phyloP scores from a whole-genome alignment of 1,284 basidiomycete species.

The Golubevia pallescens region DNA sequence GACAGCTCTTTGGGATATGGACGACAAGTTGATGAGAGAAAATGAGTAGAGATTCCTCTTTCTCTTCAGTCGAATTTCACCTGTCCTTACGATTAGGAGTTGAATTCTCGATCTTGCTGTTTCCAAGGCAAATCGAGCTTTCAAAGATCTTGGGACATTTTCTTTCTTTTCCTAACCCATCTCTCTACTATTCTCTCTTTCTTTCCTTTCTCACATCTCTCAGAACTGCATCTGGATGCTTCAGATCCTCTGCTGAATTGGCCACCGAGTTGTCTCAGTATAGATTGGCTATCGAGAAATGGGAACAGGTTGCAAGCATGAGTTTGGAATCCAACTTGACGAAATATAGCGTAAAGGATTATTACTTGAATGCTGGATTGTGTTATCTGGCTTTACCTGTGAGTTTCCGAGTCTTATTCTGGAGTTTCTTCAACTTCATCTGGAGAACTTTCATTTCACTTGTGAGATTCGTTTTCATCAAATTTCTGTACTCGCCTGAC shows the following conservation, averaged over 20 bases:
- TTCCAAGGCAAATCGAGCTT: too few relatives aligned
- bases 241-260: constrained; percentile 93
- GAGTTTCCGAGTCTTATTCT: constrained; percentile 64
- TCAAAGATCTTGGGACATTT: too few relatives aligned
- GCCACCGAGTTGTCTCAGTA: constrained; percentile 88
- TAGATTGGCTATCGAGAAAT: constrained; percentile 81
- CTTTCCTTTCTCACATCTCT: not conserved
- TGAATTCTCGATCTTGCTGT: too few relatives aligned
- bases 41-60: too few relatives aligned
- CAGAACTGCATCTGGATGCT: constrained; percentile 87
- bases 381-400: constrained; percentile 90
- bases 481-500: too few relatives aligned
- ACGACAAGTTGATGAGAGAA: too few relatives aligned
- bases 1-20: too few relatives aligned
- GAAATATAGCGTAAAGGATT: constrained; percentile 98
- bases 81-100: too few relatives aligned
- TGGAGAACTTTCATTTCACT: too few relatives aligned
- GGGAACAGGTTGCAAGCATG: constrained; percentile 87
- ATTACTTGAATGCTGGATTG: constrained; percentile 85
- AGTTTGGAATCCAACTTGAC: constrained; percentile 83
- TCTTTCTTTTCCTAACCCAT: not conserved
- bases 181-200: constrained; percentile 9
- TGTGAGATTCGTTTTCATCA: too few relatives aligned
- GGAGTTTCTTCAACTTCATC: too few relatives aligned
- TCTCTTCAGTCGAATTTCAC: too few relatives aligned